phyloP scores from a whole-genome alignment of 768 basidiomycete genomes.

The Tulasnella sp. region DNA sequence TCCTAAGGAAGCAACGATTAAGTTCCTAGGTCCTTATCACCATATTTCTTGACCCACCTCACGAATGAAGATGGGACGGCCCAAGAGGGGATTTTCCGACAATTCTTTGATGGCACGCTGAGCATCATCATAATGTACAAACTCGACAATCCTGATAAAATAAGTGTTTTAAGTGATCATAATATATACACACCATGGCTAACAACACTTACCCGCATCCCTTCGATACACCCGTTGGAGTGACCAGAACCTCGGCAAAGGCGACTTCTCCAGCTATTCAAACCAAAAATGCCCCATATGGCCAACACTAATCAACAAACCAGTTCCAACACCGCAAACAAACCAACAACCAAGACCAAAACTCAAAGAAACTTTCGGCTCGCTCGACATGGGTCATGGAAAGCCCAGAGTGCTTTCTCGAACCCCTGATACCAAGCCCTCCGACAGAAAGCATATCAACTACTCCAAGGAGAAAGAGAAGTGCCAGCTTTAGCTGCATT shows the following conservation, averaged over 20 bases:
- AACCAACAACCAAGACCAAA: constrained; percentile 11
- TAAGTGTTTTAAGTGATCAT: neutral
- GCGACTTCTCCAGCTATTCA: constrained; percentile 99
- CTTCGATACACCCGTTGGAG: constrained; percentile 92
- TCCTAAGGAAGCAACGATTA: constrained; percentile 41
- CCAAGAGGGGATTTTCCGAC: constrained; percentile 79
- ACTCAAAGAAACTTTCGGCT: constrained; percentile 8
- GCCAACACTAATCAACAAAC: neutral
- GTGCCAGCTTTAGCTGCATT: too few species aligned
- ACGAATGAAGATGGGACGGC: constrained; percentile 90
- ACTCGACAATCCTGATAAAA: constrained; percentile 77
- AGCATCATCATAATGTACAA: constrained; percentile 75
- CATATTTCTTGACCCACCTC: constrained; percentile 47
- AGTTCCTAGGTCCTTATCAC: neutral
- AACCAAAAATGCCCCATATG: too few species aligned
- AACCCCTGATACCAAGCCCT: too few species aligned
- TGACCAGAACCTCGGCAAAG: constrained; percentile 98
- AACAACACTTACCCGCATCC: constrained; percentile 81
- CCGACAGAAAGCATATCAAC: too few species aligned
- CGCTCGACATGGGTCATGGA: too few species aligned
- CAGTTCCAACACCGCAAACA: constrained; percentile 4
- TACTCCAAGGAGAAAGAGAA: too few species aligned
- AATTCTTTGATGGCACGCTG: constrained; percentile 82
- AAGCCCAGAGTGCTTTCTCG: too few species aligned
- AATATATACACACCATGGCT: neutral